phyloP scores from a whole-genome alignment of 192 early-diverging fungal genomes.

The Chytriomyces sp. region DNA sequence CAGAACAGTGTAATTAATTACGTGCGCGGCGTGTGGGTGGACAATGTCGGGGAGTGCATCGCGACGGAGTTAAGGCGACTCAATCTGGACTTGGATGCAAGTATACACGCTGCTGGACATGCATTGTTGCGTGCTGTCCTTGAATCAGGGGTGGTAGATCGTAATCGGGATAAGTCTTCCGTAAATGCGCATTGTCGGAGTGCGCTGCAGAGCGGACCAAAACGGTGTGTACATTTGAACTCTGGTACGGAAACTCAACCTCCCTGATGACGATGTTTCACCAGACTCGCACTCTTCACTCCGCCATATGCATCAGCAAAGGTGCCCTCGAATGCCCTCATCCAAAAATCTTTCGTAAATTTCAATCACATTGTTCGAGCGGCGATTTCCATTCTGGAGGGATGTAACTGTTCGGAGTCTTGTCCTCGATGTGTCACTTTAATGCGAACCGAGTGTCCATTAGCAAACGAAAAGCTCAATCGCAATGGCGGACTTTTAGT shows the following conservation, averaged over 20 bases:
- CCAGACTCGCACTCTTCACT: background rate
- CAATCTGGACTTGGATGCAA: slow-evolving; percentile 42
- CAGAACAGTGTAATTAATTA: slow-evolving; percentile 55
- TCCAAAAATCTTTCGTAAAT: slow-evolving; percentile 43
- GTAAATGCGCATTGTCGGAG: slow-evolving; percentile 18
- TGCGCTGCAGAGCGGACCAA: background rate
- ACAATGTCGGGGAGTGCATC: slow-evolving; percentile 36
- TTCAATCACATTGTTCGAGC: slow-evolving; percentile 39
- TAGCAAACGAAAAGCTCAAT: slow-evolving; percentile 45
- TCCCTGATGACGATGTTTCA: slow-evolving; percentile 36
- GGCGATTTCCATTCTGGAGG: slow-evolving; percentile 39
- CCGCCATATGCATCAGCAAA: slow-evolving; percentile 45
- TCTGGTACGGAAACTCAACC: background rate
- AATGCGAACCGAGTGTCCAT: slow-evolving; percentile 42
- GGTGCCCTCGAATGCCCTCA: slow-evolving; percentile 28
- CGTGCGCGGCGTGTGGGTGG: slow-evolving; percentile 53
- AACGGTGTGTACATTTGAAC: background rate
- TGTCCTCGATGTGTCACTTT: slow-evolving; percentile 56
- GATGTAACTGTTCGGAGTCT: slow-evolving; percentile 50
- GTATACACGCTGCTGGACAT: slow-evolving; percentile 59
- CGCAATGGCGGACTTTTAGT: slow-evolving; percentile 53
- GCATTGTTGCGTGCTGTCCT: slow-evolving; percentile 37
- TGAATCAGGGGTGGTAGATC: slow-evolving; percentile 39
- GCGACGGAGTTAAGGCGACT: slow-evolving; percentile 13
- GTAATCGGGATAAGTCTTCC: slow-evolving; percentile 18